These are phyloP conservation scores for Apiospora aurea DNA, from an alignment of 2,329 filamentous ascomycete species.

Conservation along the genomic window DNA sequence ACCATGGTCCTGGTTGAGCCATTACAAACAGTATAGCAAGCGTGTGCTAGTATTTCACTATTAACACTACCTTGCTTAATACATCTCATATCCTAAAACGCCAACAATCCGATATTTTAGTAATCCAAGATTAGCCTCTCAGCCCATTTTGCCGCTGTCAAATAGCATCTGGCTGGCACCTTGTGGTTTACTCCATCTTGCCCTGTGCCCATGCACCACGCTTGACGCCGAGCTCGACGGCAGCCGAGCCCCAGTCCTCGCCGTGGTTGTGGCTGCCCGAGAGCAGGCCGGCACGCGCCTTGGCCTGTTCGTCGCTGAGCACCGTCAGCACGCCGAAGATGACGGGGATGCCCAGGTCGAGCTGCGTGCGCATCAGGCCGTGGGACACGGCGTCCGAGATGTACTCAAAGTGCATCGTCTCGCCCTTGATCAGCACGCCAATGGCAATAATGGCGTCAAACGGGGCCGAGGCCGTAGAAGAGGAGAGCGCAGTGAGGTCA, in stretches of 20 bases:
- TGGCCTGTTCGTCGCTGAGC: slow-evolving; percentile 85
- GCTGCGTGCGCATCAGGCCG: slow-evolving; percentile 91
- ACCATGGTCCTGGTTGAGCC: not conserved
- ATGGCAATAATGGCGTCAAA: slow-evolving; percentile 97
- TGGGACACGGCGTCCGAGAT: slow-evolving; percentile 91
- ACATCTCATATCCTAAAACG: slow-evolving; percentile 2
- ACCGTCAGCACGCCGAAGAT: slow-evolving; percentile 93
- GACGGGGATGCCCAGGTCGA: slow-evolving; percentile 88
- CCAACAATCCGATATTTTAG: not conserved
- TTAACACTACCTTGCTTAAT: not conserved
- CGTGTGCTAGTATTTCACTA: not conserved
- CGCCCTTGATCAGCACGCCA: slow-evolving; percentile 96
- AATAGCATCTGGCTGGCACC: not conserved
- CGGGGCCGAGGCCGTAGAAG: slow-evolving; percentile 59
- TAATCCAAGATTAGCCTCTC: not conserved
- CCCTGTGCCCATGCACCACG: slow-evolving; percentile 83
- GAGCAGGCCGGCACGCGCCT: slow-evolving; percentile 79
- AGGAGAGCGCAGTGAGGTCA: slow-evolving; percentile 67
- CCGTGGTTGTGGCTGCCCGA: slow-evolving; percentile 84
- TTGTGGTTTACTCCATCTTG: slow-evolving; percentile 48
- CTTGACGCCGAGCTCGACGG: slow-evolving; percentile 93
- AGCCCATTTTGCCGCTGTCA: not conserved
- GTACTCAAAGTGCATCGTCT: slow-evolving; percentile 99
- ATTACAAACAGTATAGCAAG: not conserved
- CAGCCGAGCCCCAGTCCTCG: slow-evolving; percentile 93